Percentiles rank a stretch among this genome's conserved stretches.
These are phyloP conservation scores for Plasmodium blacklocki DNA, from an alignment of 169 alveolate species.

Conservation along the genomic window DNA sequence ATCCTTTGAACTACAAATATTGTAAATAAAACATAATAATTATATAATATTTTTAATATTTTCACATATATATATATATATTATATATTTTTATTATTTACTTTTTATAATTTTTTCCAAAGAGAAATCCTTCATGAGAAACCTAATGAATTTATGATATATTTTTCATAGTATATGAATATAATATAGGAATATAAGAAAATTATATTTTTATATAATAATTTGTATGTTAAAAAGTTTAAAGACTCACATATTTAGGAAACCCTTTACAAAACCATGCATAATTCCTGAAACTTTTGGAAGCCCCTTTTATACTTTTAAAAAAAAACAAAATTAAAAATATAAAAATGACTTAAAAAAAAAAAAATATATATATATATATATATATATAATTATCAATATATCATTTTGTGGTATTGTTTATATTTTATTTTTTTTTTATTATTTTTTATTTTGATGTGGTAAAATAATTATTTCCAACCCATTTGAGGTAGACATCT, in stretches of 20 bases:
- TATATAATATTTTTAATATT: too few species aligned
- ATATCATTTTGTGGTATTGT: background rate
- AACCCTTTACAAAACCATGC: slow-evolving; percentile 77
- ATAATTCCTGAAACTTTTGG: slow-evolving; percentile 63
- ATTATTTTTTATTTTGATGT: background rate
- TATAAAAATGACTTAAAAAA: background rate
- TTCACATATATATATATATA: too few species aligned
- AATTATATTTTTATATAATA: slow-evolving; percentile 18
- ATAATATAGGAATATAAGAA: background rate
- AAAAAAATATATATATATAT: background rate
- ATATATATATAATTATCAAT: too few species aligned
- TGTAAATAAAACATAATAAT: background rate
- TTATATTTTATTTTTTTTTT: too few species aligned
- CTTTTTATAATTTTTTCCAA: slow-evolving; percentile 72
- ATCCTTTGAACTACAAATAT: slow-evolving; percentile 18
- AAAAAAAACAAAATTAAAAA: slow-evolving; percentile 2
- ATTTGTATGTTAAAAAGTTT: background rate
- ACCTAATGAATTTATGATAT: slow-evolving; percentile 33
- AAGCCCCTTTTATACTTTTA: slow-evolving; percentile 56
- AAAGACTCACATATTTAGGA: slow-evolving; percentile 67
- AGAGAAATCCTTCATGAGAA: slow-evolving; percentile 75
- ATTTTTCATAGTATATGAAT: slow-evolving; percentile 1
- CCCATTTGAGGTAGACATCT: slow-evolving; percentile 78
- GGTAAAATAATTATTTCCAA: slow-evolving; percentile 21
- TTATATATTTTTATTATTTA: slow-evolving; percentile 20